Base-by-base conservation (phyloP, 2,329 filamentous ascomycete genomes). In the Aspergillus niger region DNA sequence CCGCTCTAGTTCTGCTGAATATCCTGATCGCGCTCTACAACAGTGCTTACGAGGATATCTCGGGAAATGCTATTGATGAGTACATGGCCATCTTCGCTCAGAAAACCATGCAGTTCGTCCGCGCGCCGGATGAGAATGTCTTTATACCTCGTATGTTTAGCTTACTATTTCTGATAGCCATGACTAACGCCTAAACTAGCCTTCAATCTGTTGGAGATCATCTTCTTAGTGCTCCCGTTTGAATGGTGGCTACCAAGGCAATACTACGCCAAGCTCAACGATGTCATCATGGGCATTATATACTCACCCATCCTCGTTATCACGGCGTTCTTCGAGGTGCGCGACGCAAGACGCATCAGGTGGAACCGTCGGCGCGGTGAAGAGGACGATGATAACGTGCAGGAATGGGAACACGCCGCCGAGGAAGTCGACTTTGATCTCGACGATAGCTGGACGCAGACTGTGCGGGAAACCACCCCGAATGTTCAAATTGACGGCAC, bases 11-110 rank as follows among this genome's bases (percentile, higher is more conserved):
- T 59, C 82, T 98, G 26, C 86, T 99, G 67, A 99, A 99, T 75
- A 92, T 99, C 69, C 86, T 99, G 60, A 98, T 99, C 72, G 95
- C 95, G 0, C 86, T 99, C 6, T 99, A 97, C 81, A 98, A 98
- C 79, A 94, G 89, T 50, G 92, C 95, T 2, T 98, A 99, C 74
- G 91, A 96, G 72, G 92, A 97, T 75, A 96, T 97, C 61, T 96
- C 93, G 69, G 89, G 91, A 49, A 90, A 99, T 72, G 92, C 95
- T 4, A 90, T 92, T 66, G 95, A 99, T 75, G 95, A 99, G 76
- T 99, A 92, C 77, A 88, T 99, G 74, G 94, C 92, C 0, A 85
- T 98, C 3, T 97, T 97, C 77, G 85, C 91, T 0, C 91, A 96
- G 67, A 97, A 97, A 78, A 97, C 95, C 0, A 91, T 98, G 85